Evolutionary conservation across 202 grass and related monocot species (phyloP), one percentile per base, ranked within the genome.

Genomic region (Bolboschoenoplectus hybrid): DNA sequence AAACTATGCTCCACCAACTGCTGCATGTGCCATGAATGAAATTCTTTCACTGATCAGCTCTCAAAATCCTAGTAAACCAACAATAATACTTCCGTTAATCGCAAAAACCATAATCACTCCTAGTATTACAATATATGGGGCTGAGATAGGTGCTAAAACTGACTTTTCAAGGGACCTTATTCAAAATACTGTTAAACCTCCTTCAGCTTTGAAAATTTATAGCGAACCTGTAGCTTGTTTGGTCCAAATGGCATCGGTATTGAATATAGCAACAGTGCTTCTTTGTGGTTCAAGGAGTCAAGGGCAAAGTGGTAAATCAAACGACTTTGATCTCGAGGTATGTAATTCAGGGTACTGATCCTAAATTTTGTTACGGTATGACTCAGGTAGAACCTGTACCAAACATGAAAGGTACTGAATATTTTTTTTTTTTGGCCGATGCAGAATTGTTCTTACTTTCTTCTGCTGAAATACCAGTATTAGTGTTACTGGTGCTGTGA

Each of bases 1-100:
- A 45, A 93, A 97, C 80, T 97, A 95, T 88, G 81, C 82, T 82
- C 91, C 95, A 13, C 91, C 95, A 83, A 17, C 92, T 85, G 91
- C 91, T 52, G 92, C 95, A 20, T 97, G 92, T 88, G 92, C 88
- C 68, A 86, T 93, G 74, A 90, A 91, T 62, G 95, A 95, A 86
- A 36, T 95, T 85, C 88, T 95, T 61, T 76, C 91, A 82, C 63
- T 90, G 40, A 79, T 96, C 88, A 90, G 80, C 88, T 91, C 86
- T 76, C 86, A 90, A 82, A 81, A 67, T 63, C 36, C 51, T 55
- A 83, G 89, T 10, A 65, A 81, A 32, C 69, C 82, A 81, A 69
- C 83, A 61, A 67, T 97, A 60, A 90, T 95, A 78, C 51, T 97
- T 71, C 95, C 95, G 84, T 89, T 87, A 74, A 87, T 92, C 82